Evolutionary conservation across 495 filamentous ascomycete species (phyloP), one percentile per base, ranked within the genome.

Genomic region (Lichina pygmaea): DNA sequence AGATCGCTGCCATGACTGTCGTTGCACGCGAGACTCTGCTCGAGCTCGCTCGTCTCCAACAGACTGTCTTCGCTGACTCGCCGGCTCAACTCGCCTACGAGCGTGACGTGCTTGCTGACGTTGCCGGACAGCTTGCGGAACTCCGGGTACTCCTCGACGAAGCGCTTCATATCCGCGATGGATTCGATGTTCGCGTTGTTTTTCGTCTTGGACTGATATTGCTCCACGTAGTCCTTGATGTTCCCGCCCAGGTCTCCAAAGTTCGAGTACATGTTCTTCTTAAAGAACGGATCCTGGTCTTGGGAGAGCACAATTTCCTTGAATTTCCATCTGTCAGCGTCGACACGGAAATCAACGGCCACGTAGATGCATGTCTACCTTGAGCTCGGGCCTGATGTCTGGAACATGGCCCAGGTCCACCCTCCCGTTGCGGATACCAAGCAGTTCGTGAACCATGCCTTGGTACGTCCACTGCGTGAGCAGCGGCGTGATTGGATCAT

Each of bases 261-360:
- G 54, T 97, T 97, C 53, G 93, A 75, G 54, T 85, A 97, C 91
- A 97, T 95, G 58, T 97, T 97, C 63, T 93, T 94, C 62, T 94
- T 93, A 63, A 95, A 97, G 63, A 97, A 97, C 0, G 89, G 91
- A 55, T 97, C 89, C 58, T 95, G 91, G 50, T 95, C 91, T 59
- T 91, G 91, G 1, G 86, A 93, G 15, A 97, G 63, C 9, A 93
- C 86, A 48, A 97, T 86, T 63, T 97, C 89, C 61, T 59, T 36
- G 2, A 41, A 40, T 12, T 4, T 9, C 7, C 38, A 40, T 44
- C 46, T 43, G 2, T 16, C 24, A 41, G n/a, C 8, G 41, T 31
- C 10, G 33, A 32, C 12, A 16, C 24, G 15, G 33, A 11, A 10
- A 7, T 3, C 34, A 10, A 34, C 43, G 8, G 3, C 11, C 6